phyloP scores from a whole-genome alignment of 768 basidiomycete genomes.

The Agaricus bisporus region DNA sequence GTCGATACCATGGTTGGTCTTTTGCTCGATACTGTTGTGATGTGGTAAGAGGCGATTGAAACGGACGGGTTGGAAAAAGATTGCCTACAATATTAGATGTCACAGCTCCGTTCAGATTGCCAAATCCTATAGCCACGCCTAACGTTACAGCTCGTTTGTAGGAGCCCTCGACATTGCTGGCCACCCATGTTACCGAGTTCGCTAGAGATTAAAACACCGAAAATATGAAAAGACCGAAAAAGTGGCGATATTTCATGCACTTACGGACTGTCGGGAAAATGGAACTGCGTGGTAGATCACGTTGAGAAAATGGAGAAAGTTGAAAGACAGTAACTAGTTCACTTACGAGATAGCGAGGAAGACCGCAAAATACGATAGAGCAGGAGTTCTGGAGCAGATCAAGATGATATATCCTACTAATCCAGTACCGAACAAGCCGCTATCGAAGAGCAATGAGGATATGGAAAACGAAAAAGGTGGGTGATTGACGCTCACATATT shows the following conservation, averaged over 20 bases:
- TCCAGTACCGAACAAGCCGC: constrained; percentile 24
- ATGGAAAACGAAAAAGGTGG: background rate
- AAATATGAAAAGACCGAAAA: background rate
- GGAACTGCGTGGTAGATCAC: constrained; percentile 24
- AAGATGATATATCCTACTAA: constrained; percentile 63
- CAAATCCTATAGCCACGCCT: constrained; percentile 64
- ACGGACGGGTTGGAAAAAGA: constrained; percentile 2
- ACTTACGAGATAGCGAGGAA: constrained; percentile 67
- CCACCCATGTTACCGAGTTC: constrained; percentile 51
- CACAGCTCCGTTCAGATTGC: constrained; percentile 66
- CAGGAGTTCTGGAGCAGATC: constrained; percentile 50
- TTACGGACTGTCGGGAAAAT: constrained; percentile 48
- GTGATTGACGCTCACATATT: constrained; percentile 45
- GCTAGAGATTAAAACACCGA: constrained; percentile 6
- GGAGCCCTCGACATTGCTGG: constrained; percentile 65
- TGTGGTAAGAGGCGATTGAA: background rate
- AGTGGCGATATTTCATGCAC: constrained; percentile 13
- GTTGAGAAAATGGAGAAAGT: background rate
- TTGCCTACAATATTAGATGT: constrained; percentile 55
- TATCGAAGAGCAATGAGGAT: background rate
- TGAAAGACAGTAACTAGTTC: background rate
- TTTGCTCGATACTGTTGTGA: constrained; percentile 52
- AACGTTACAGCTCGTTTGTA: constrained; percentile 70
- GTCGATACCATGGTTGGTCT: constrained; percentile 61
- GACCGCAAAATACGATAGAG: constrained; percentile 66